Conservation (phyloP, 2,329 filamentous ascomycete genomes). For the Alternaria alternata region DNA sequence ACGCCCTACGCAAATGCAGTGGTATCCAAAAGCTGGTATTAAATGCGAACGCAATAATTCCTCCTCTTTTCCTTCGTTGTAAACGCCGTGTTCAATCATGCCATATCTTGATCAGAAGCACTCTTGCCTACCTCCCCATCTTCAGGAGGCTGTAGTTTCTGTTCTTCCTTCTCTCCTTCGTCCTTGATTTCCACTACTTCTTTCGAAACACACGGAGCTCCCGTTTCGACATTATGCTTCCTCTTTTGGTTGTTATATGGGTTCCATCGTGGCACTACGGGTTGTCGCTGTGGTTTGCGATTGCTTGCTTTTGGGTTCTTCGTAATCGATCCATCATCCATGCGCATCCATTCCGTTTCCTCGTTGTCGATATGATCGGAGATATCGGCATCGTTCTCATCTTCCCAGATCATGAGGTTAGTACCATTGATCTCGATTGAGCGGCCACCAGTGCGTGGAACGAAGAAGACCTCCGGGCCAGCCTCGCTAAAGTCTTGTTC, state of each 20-base stretch:
- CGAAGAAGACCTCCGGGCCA: conserved; percentile 40
- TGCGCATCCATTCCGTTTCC: conserved; percentile 48
- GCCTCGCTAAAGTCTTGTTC: conserved; percentile 41
- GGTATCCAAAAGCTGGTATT: conserved; percentile 28
- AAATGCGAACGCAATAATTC: conserved; percentile 21
- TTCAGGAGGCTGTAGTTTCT: conserved; percentile 20
- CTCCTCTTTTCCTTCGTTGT: not conserved
- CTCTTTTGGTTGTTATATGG: conserved; percentile 44
- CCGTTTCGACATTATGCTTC: conserved; percentile 32
- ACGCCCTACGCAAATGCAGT: conserved; percentile 19
- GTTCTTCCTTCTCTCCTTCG: conserved; percentile 19
- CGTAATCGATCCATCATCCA: conserved; percentile 49
- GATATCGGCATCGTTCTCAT: conserved; percentile 50
- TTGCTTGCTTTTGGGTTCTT: conserved; percentile 48
- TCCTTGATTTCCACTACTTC: conserved; percentile 27
- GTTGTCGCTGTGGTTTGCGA: conserved; percentile 38
- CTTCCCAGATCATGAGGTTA: conserved; percentile 52
- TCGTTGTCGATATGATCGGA: conserved; percentile 49
- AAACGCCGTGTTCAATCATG: conserved; percentile 8
- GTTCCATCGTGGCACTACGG: conserved; percentile 41
- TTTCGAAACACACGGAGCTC: conserved; percentile 30
- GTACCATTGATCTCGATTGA: conserved; percentile 50
- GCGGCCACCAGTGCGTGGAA: conserved; percentile 50
- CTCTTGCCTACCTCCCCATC: conserved; percentile 13
- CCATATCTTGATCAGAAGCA: conserved; percentile 30